Conservation (phyloP, 1,284 basidiomycete genomes). For the Phylloporus gajari region DNA sequence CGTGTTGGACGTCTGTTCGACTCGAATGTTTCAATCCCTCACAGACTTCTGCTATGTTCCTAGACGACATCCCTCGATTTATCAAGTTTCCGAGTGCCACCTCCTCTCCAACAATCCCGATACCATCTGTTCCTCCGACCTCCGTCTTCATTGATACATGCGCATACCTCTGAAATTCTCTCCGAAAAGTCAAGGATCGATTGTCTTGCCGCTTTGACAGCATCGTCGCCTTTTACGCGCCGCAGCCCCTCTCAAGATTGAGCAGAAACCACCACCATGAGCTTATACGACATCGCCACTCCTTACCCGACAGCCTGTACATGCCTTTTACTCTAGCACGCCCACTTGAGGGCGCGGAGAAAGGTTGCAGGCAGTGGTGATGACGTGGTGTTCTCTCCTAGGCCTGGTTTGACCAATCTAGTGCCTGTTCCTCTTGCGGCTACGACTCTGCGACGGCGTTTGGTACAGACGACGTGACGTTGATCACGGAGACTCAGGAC, state of each 20-base stretch:
- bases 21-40: not conserved
- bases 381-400: not conserved
- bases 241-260: constrained; percentile 1
- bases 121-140: not conserved
- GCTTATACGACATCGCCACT: constrained; percentile 1
- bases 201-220: constrained; percentile 6
- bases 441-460: constrained; percentile 10
- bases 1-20: not conserved
- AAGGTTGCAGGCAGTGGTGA: constrained; percentile 24
- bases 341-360: constrained; percentile 31
- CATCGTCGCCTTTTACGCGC: not conserved
- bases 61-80: constrained; percentile 6
- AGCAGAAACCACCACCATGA: not conserved
- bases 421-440: not conserved
- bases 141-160: not conserved
- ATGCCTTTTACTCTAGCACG: constrained; percentile 24
- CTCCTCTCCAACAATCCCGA: not conserved
- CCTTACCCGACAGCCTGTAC: constrained; percentile 2
- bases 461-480: constrained; percentile 13
- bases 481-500: constrained; percentile 10
- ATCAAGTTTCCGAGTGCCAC: not conserved
- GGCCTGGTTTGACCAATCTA: constrained; percentile 12
- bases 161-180: constrained; percentile 7
- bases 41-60: not conserved
- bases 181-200: constrained; percentile 3